phyloP scores from a whole-genome alignment of 1,139 yeast species.

The Zygotorulaspora mrakii region DNA sequence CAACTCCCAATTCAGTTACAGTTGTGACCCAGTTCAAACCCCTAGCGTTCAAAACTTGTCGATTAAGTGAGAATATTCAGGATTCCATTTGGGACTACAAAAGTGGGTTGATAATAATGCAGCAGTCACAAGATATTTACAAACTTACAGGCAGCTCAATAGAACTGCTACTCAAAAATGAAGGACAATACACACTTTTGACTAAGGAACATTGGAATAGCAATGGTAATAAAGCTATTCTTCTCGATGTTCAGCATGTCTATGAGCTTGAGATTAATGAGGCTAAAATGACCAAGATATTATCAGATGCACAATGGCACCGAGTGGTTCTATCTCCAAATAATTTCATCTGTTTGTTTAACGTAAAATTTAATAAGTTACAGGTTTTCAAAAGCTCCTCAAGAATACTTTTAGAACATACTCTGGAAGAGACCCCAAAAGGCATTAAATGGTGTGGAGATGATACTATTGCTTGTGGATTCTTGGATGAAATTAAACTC shows the following conservation, averaged over 20 bases:
- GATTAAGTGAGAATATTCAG: slow-evolving; percentile 44
- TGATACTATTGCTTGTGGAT: slow-evolving; percentile 60
- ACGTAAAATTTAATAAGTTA: slow-evolving; percentile 43
- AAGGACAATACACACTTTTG: slow-evolving; percentile 25
- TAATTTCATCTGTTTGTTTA: slow-evolving; percentile 56
- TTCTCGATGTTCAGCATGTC: slow-evolving; percentile 28
- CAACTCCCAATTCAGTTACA: slow-evolving; percentile 53
- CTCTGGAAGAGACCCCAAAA: slow-evolving; percentile 40
- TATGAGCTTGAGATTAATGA: slow-evolving; percentile 16
- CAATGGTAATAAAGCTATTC: slow-evolving; percentile 19
- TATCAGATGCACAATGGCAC: slow-evolving; percentile 52
- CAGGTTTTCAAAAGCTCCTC: slow-evolving; percentile 51
- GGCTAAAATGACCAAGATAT: slow-evolving; percentile 23
- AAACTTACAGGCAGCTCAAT: slow-evolving; percentile 13
- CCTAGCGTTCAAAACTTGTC: slow-evolving; percentile 64
- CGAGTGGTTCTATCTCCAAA: slow-evolving; percentile 56
- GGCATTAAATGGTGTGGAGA: slow-evolving; percentile 80
- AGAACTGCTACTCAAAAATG: slow-evolving; percentile 23
- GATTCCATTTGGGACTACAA: slow-evolving; percentile 34
- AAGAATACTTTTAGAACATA: slow-evolving; percentile 49
- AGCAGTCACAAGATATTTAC: slow-evolving; percentile 26
- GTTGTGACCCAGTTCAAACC: slow-evolving; percentile 47
- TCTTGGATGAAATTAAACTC: slow-evolving; percentile 62
- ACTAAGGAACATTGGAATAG: slow-evolving; percentile 34
- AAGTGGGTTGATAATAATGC: slow-evolving; percentile 21